Base-by-base conservation (phyloP, 2,329 filamentous ascomycete genomes). In the Rutstroemia sp. region DNA sequence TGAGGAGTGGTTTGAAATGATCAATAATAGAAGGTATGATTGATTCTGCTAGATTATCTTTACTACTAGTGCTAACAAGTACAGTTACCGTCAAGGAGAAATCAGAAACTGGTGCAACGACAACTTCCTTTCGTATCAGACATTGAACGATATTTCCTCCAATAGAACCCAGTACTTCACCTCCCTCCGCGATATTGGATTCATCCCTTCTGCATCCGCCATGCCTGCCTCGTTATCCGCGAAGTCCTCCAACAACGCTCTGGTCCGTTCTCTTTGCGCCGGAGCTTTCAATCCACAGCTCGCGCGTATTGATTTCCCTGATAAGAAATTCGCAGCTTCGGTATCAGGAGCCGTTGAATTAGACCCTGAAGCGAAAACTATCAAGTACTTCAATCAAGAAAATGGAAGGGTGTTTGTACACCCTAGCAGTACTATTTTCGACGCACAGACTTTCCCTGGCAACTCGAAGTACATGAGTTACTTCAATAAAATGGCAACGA, bases 361-460 rank as follows among this genome's bases (percentile, higher is more conserved):
- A 6, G 94, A 99, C 68, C 92, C 92, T 0, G 92, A 97, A 72
- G 92, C 92, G 4, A 81, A 85, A 53, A 89, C 87, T 3, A 96
- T 99, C 73, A 94, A 91, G 69, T 99, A 92, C 74, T 97, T 90
- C 72, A 89, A 88, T 63, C 86, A 89, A 67, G 88, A 91, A 64
- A 89, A 87, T 63, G 88, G 87, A 0, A 81, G 94, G 6, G 89
- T 97, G 12, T 99, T 99, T 71, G 85, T 97, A 16, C 94, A 99
- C 68, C 94, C 94, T 0, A 86, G 83, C 64, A 95, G 89, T 46
- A 91, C 87, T 0, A 77, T 97, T 9, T 97, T 97, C 70, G 87
- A 86, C 52, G 86, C 83, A 10, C 89, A 95, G 68, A 81, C 78
- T 0, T 96, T 95, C 68, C 81, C 88, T 2, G 84, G 80, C 7